These are phyloP conservation scores for Misopates orontium DNA, from an alignment of 257 asterid species.

Conservation along the genomic window DNA sequence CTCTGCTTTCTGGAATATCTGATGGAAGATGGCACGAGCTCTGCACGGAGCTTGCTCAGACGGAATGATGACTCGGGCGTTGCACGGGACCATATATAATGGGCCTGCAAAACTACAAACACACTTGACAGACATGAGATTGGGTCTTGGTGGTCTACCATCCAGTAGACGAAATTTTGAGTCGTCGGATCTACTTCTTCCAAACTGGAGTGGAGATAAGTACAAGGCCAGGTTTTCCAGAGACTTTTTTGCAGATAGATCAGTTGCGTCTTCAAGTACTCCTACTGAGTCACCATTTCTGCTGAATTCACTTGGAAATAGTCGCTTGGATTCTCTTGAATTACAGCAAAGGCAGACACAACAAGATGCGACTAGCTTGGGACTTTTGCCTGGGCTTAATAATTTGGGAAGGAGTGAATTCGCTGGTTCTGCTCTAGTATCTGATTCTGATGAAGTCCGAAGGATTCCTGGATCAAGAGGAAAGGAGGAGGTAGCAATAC, in stretches of 20 bases:
- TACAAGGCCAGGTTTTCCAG: slow-evolving; percentile 47
- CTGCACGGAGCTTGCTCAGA: slow-evolving; percentile 46
- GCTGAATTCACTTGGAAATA: slow-evolving; percentile 60
- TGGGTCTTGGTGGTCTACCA: slow-evolving; percentile 69
- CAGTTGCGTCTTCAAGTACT: slow-evolving; percentile 40
- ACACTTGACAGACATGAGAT: slow-evolving; percentile 80
- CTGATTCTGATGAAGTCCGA: slow-evolving; percentile 33
- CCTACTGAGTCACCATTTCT: slow-evolving; percentile 49
- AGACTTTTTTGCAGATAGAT: slow-evolving; percentile 47
- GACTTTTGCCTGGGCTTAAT: slow-evolving; percentile 44
- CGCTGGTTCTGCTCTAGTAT: slow-evolving; percentile 26
- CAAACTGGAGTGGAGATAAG: slow-evolving; percentile 48
- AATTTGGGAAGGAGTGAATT: slow-evolving; percentile 47
- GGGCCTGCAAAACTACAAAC: slow-evolving; percentile 57
- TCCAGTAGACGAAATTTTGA: slow-evolving; percentile 43
- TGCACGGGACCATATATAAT: slow-evolving; percentile 57
- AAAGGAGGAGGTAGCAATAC: slow-evolving; percentile 48
- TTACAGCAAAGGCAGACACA: slow-evolving; percentile 45
- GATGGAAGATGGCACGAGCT: slow-evolving; percentile 66
- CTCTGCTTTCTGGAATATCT: slow-evolving; percentile 57
- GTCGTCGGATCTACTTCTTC: slow-evolving; percentile 47
- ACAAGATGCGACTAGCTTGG: slow-evolving; percentile 41
- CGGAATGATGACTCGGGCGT: slow-evolving; percentile 47
- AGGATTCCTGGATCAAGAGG: slow-evolving; percentile 47
- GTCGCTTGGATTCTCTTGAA: slow-evolving; percentile 52